phyloP scores from a whole-genome alignment of 805 yeast genomes.

The Ogataea sp. region DNA sequence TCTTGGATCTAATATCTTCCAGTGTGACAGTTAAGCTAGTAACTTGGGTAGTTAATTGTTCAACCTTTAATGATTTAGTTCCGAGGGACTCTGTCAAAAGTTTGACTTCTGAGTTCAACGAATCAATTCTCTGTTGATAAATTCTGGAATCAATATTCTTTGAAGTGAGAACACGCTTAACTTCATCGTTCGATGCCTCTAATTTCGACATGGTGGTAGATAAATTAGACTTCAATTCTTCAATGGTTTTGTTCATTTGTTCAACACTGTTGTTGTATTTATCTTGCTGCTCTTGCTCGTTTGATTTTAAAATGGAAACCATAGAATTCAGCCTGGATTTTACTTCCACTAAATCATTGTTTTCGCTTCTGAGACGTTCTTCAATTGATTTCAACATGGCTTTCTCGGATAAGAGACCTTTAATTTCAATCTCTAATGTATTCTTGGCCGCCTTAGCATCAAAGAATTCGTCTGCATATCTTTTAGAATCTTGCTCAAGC shows the following conservation, averaged over 20 bases:
- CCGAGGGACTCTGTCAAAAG: slow-evolving; percentile 33
- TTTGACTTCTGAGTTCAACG: slow-evolving; percentile 37
- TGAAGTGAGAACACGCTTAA: slow-evolving; percentile 40
- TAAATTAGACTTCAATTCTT: slow-evolving; percentile 39
- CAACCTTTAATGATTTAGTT: slow-evolving; percentile 31
- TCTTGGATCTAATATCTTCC: slow-evolving; percentile 18
- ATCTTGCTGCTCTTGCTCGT: slow-evolving; percentile 53
- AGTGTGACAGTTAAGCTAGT: slow-evolving; percentile 25
- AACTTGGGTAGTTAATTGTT: slow-evolving; percentile 31
- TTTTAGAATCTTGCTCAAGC: slow-evolving; percentile 42
- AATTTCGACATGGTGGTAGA: slow-evolving; percentile 37
- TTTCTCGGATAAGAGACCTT: slow-evolving; percentile 47
- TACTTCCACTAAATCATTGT: slow-evolving; percentile 47
- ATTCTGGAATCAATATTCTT: slow-evolving; percentile 50
- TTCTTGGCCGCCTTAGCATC: slow-evolving; percentile 41
- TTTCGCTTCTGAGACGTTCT: slow-evolving; percentile 42
- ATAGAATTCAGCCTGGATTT: slow-evolving; percentile 48
- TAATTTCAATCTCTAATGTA: slow-evolving; percentile 34
- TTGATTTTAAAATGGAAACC: slow-evolving; percentile 50
- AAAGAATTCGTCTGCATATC: slow-evolving; percentile 45
- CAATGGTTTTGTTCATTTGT: slow-evolving; percentile 41
- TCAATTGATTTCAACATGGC: slow-evolving; percentile 41
- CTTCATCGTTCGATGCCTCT: slow-evolving; percentile 40
- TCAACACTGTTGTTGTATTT: slow-evolving; percentile 40
- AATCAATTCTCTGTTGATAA: slow-evolving; percentile 53